Percentiles rank a stretch among this genome's conserved stretches.
Evolutionary conservation across 331 rosid species (phyloP).

Genomic region (Stylosanthes scabra): DNA sequence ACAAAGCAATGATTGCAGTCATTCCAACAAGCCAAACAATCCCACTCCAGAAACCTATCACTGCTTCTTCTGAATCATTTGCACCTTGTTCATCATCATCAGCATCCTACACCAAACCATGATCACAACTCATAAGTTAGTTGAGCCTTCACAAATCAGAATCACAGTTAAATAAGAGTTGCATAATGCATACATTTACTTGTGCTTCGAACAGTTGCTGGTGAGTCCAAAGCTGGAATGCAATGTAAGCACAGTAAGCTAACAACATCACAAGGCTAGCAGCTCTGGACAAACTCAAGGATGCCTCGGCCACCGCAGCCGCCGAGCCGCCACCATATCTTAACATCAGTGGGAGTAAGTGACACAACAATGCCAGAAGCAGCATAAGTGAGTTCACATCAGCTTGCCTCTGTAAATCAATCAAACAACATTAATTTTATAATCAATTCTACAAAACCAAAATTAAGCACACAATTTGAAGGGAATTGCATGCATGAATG

Average conservation of each 20-base stretch:
- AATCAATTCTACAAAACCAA: no score
- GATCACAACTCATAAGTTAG: not conserved
- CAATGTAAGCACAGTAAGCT: slow-evolving; percentile 67
- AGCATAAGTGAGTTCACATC: slow-evolving; percentile 77
- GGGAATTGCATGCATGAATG: not conserved
- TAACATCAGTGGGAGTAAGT: slow-evolving; percentile 69
- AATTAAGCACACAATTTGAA: not conserved
- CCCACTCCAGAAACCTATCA: slow-evolving; percentile 80
- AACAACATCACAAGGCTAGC: slow-evolving; percentile 72
- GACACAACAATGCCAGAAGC: slow-evolving; percentile 69
- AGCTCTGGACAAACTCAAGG: slow-evolving; percentile 72
- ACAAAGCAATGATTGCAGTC: slow-evolving; percentile 66
- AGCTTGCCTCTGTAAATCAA: slow-evolving; percentile 65
- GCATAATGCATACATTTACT: slow-evolving; percentile 43
- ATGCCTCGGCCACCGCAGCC: slow-evolving; percentile 28
- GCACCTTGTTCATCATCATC: slow-evolving; percentile 30
- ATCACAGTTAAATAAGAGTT: not conserved
- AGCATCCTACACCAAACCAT: slow-evolving; percentile 43
- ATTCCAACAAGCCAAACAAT: slow-evolving; percentile 75
- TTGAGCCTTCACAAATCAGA: not conserved
- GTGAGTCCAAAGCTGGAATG: slow-evolving; percentile 84
- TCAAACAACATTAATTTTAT: no score
- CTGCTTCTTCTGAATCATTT: slow-evolving; percentile 48
- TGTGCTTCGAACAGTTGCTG: slow-evolving; percentile 66
- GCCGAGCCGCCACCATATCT: slow-evolving; percentile 50